Conservation (phyloP, 441 rosid genomes). For the Adansonia gregorii region DNA sequence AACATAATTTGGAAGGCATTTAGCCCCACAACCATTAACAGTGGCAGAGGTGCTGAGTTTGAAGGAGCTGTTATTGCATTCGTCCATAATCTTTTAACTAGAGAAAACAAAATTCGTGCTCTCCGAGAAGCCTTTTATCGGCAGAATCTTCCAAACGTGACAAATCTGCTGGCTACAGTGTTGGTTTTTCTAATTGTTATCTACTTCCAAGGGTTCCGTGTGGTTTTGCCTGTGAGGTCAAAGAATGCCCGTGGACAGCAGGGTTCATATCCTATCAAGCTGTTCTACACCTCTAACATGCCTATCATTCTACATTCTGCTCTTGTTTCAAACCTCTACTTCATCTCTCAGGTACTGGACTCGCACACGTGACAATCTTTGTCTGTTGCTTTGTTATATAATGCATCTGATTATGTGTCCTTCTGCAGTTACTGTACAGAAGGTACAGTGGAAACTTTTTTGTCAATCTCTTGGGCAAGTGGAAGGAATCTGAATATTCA, state of each 20-base stretch:
- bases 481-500: constrained; percentile 70
- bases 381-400: background rate
- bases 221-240: constrained; percentile 76
- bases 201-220: constrained; percentile 89
- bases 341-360: constrained; percentile 84
- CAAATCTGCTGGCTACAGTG: constrained; percentile 43
- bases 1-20: constrained; percentile 96
- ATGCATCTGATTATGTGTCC: constrained; percentile 18
- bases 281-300: constrained; percentile 84
- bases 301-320: constrained; percentile 91
- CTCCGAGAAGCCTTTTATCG: constrained; percentile 93
- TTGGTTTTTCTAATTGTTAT: constrained; percentile 31
- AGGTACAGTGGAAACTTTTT: constrained; percentile 76
- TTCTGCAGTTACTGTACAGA: constrained; percentile 68
- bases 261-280: constrained; percentile 91
- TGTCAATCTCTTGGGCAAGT: constrained; percentile 75
- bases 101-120: constrained; percentile 81
- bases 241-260: constrained; percentile 87
- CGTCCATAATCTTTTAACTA: constrained; percentile 83
- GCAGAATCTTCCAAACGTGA: constrained; percentile 95
- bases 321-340: constrained; percentile 87
- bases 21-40: constrained; percentile 93
- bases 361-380: background rate
- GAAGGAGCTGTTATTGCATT: constrained; percentile 95
- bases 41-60: constrained; percentile 96